Base-by-base conservation (phyloP, 1,284 basidiomycete species). In the Malassezia nana region DNA sequence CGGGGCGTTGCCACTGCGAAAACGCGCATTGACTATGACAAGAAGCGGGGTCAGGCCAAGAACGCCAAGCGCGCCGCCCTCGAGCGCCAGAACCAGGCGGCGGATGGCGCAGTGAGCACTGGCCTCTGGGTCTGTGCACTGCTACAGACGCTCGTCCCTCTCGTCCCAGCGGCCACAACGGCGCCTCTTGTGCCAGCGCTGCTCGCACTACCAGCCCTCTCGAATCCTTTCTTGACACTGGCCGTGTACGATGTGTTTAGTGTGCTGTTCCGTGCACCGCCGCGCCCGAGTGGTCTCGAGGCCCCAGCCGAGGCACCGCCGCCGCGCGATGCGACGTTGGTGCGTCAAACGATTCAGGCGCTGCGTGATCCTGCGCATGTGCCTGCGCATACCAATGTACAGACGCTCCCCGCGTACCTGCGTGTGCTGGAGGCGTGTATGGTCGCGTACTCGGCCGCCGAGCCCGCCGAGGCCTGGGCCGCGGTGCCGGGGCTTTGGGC, bases 1-100 rank as follows among this genome's bases (percentile, higher is more conserved):
- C 79, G 75, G 35, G 54, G 25, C 75, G 50, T 47, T 68, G 83
- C 39, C 78, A 79, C 26, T 82, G 82, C 73, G 77, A 31, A 41
- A n/a, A 24, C 44, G 13, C 16, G 6, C 77, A 9, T 69, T 25
- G 59, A 59, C 22, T 73, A 63, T 50, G 70, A 73, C 55, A 63
- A 65, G 42, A 65, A 67, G 50, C 54, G 52, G 8, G 70, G 70
- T 10, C 59, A 60, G 20, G 70, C 70, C n/a, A 62, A 60, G 52
- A 56, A 67, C 24, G 64, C 66, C 13, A 57, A 49, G 16, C 59
- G 62, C 15, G 66, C 66, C 15, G 69, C 67, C 5, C 68, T 64
- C 0, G 57, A 58, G 9, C 60, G 67, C 41, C 69, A 66, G 49
- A 54, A 64, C 51, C 52, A 58, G 39, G 59, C 52, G 18, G 47